Evolutionary conservation across 2,329 filamentous ascomycete genomes (phyloP).

Genomic region (Setomelanomma holmii): DNA sequence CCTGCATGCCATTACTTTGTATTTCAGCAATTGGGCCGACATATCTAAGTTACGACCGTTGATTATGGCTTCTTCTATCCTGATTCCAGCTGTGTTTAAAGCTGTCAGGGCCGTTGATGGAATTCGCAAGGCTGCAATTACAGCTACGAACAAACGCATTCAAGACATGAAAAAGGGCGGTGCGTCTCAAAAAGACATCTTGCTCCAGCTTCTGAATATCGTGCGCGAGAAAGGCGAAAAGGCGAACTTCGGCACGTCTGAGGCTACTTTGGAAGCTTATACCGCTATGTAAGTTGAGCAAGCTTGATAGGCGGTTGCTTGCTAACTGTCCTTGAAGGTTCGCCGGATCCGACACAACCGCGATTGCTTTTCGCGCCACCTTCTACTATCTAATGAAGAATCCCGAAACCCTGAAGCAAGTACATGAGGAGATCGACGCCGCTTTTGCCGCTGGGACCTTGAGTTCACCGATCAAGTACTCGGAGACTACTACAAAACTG

Average conservation of each 20-base stretch:
- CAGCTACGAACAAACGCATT: slow-evolving; percentile 22
- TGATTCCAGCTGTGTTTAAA: slow-evolving; percentile 31
- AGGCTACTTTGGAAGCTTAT: slow-evolving; percentile 38
- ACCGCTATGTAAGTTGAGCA: slow-evolving; percentile 34
- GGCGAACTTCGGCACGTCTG: slow-evolving; percentile 35
- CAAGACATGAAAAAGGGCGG: no score
- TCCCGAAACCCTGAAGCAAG: slow-evolving; percentile 21
- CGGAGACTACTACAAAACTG: slow-evolving; percentile 65
- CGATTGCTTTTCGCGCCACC: slow-evolving; percentile 41
- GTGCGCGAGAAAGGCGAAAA: slow-evolving; percentile 37
- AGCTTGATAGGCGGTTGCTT: not conserved
- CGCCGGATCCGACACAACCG: slow-evolving; percentile 48
- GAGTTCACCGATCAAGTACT: slow-evolving; percentile 17
- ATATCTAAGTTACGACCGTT: slow-evolving; percentile 16
- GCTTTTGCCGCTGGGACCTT: slow-evolving; percentile 17
- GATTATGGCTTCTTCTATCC: slow-evolving; percentile 13
- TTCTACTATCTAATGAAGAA: slow-evolving; percentile 51
- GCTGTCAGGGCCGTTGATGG: slow-evolving; percentile 24
- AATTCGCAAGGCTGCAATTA: slow-evolving; percentile 19
- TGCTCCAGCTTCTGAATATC: slow-evolving; percentile 40
- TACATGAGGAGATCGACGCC: slow-evolving; percentile 25
- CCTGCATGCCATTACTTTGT: slow-evolving; percentile 41
- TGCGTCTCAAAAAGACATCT: no score
- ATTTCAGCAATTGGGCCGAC: slow-evolving; percentile 26
- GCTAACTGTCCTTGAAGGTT: slow-evolving; percentile 22